Conservation (phyloP, 306 rosid species). For the Cicer judaicum region DNA sequence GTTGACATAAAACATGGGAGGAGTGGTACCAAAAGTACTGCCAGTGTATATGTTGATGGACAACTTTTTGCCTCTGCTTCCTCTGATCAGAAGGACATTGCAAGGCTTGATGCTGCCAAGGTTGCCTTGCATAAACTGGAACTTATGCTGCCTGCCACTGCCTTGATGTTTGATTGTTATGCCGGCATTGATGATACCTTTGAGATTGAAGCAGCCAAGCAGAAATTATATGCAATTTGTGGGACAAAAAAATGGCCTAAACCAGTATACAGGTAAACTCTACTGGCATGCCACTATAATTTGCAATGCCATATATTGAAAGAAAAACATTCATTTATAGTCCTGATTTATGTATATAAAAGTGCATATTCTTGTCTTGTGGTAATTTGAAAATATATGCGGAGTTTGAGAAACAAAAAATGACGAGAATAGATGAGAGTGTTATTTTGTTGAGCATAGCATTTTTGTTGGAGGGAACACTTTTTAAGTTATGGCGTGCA, state of each 20-base stretch:
- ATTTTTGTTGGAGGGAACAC: neutral
- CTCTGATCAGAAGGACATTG: constrained; percentile 64
- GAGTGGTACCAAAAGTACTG: constrained; percentile 45
- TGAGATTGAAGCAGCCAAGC: constrained; percentile 66
- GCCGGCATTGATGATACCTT: constrained; percentile 42
- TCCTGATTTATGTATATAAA: neutral
- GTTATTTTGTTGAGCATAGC: neutral
- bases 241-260: constrained; percentile 62
- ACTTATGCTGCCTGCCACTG: neutral
- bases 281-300: neutral
- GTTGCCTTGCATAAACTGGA: constrained; percentile 59
- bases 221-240: constrained; percentile 59
- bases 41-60: constrained; percentile 65
- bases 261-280: constrained; percentile 62
- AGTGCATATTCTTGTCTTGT: constrained; percentile 3
- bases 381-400: constrained; percentile 9
- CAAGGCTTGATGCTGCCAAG: constrained; percentile 76
- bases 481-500: constrained; percentile 13
- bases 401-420: neutral
- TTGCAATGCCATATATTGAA: neutral
- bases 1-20: constrained; percentile 55
- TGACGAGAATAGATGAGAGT: neutral
- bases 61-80: constrained; percentile 59
- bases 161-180: neutral
- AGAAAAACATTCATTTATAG: neutral